Percentiles rank a stretch among this genome's conserved stretches.
phyloP scores from a whole-genome alignment of 1,284 basidiomycete species.

The Phylloboletellus chloephorus region DNA sequence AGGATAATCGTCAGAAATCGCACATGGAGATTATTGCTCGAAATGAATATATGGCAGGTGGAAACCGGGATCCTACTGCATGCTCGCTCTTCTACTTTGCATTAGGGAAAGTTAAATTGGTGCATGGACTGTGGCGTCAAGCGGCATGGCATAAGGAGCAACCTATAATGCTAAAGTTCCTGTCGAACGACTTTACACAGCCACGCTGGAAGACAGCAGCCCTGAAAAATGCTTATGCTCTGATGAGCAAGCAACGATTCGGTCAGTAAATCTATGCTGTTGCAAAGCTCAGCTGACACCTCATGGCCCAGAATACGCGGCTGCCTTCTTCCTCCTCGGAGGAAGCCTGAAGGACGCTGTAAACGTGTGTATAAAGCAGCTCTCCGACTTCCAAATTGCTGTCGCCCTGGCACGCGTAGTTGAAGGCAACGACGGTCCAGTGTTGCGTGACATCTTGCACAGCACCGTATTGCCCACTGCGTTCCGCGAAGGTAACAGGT shows the following conservation, averaged over 20 bases:
- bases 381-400: conserved; percentile 87
- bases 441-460: conserved; percentile 67
- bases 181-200: conserved; percentile 85
- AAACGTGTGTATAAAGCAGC: conserved; percentile 83
- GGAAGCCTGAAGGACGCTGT: conserved; percentile 87
- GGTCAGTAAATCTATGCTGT: conserved; percentile 46
- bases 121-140: conserved; percentile 94
- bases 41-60: conserved; percentile 85
- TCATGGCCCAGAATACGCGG: conserved; percentile 75
- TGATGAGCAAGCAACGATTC: conserved; percentile 89
- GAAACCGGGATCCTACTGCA: conserved; percentile 80
- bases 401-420: conserved; percentile 80
- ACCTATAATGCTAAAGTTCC: conserved; percentile 84
- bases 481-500: conserved; percentile 83
- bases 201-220: conserved; percentile 91
- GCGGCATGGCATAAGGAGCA: conserved; percentile 94
- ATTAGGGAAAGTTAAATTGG: conserved; percentile 84
- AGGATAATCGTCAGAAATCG: conserved; percentile 45
- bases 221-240: conserved; percentile 92
- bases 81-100: conserved; percentile 96
- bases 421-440: conserved; percentile 78
- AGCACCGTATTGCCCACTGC: conserved; percentile 79
- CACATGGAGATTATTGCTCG: conserved; percentile 90
- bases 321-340: conserved; percentile 94
- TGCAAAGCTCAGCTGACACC: conserved; percentile 9